phyloP scores from a whole-genome alignment of 805 yeast genomes.

The Hanseniaspora taiwanica region DNA sequence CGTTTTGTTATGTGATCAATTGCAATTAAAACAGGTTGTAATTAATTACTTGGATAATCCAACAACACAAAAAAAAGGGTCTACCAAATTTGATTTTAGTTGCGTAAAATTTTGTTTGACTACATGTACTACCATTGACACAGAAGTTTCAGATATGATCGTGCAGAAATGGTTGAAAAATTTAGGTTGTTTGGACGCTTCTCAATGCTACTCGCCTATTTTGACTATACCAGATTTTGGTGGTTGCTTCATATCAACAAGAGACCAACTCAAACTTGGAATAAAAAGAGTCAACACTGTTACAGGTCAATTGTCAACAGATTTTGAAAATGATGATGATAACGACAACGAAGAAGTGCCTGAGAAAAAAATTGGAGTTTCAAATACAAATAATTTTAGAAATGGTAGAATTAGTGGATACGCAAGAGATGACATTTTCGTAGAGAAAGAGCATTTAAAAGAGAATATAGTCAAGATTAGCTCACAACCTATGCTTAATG shows the following conservation, averaged over 20 bases:
- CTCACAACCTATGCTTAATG: conserved; percentile 19
- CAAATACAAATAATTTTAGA: neutral
- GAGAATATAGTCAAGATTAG: conserved; percentile 21
- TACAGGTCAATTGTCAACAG: conserved; percentile 5
- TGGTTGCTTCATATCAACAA: conserved; percentile 82
- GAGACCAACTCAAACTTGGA: conserved; percentile 56
- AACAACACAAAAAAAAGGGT: conserved; percentile 65
- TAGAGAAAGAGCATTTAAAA: conserved; percentile 24
- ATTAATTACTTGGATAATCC: conserved; percentile 90
- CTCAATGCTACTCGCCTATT: conserved; percentile 75
- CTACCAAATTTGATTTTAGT: conserved; percentile 62
- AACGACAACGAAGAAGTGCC: conserved; percentile 1
- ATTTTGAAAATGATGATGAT: neutral
- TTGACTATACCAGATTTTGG: conserved; percentile 86
- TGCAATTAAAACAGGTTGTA: conserved; percentile 79
- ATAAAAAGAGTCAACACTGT: neutral
- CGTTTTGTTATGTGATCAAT: conserved; percentile 69
- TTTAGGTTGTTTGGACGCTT: conserved; percentile 66
- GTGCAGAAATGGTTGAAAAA: conserved; percentile 87
- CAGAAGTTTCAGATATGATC: conserved; percentile 81
- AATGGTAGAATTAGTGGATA: too few species aligned
- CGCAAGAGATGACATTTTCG: conserved; percentile 22
- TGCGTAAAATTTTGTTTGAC: conserved; percentile 82
- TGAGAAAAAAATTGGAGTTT: conserved; percentile 13
- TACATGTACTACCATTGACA: conserved; percentile 78